These are phyloP conservation scores for Alternaria postmessia DNA, from an alignment of 2,329 filamentous ascomycete genomes.

Conservation along the genomic window DNA sequence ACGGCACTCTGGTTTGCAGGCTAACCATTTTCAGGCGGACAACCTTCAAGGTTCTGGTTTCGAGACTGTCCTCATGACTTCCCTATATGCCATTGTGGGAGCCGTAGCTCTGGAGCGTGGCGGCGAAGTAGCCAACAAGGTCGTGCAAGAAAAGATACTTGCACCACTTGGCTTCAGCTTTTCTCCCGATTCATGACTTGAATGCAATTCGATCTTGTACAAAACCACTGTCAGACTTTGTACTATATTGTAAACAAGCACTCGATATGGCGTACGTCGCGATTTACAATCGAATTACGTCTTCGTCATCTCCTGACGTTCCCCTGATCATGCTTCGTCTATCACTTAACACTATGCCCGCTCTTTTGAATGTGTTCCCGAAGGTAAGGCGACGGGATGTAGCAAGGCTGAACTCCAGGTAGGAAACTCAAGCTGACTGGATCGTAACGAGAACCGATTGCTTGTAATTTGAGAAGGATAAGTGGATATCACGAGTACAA, in stretches of 20 bases:
- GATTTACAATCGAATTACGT: no score
- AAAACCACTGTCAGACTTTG: conserved; percentile 14
- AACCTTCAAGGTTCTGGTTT: conserved; percentile 77
- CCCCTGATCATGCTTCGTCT: no score
- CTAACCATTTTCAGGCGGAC: conserved; percentile 59
- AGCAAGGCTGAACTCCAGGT: no score
- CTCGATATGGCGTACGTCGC: conserved; percentile 1
- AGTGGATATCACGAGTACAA: no score
- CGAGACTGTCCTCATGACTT: conserved; percentile 76
- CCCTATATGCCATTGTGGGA: conserved; percentile 85
- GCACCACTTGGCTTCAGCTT: conserved; percentile 52
- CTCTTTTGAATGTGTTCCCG: no score
- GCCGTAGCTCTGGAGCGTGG: conserved; percentile 90
- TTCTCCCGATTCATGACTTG: conserved; percentile 22
- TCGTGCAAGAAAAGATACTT: conserved; percentile 81
- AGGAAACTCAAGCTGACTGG: no score
- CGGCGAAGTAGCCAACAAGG: conserved; percentile 75
- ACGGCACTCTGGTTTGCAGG: no score
- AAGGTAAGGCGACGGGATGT: no score
- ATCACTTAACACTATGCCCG: no score
- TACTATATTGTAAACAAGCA: conserved; percentile 22
- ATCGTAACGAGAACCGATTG: no score
- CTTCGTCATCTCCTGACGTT: no score
- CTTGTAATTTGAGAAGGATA: no score
- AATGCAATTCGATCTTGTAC: conserved; percentile 12